Base-by-base conservation (phyloP, 2,329 filamentous ascomycete species). In the Diaporthe citrichinensis region DNA sequence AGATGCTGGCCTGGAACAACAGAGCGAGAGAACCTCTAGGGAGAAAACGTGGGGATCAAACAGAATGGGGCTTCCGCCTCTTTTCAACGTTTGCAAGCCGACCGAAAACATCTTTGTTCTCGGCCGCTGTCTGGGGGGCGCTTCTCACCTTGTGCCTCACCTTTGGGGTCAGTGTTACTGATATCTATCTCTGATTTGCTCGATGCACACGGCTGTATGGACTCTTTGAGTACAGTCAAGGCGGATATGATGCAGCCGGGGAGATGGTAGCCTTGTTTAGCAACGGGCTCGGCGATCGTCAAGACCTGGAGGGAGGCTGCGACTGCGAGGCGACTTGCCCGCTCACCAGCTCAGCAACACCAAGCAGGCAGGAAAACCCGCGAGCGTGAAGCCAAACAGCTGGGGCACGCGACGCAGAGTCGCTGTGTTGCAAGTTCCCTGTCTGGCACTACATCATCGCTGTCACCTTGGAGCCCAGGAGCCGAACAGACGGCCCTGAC, bases 401-500 rank as follows among this genome's bases (percentile, higher is more conserved):
- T 36, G 28, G 58, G 57, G 36, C 57, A 73, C 44, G 46, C 46
- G 49, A 67, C 49, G 49, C 61, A 28, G 71, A n/a, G 46, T 4
- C 6, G 25, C 17, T 23, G 28, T 31, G 62, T 28, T 58, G 39
- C 72, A 46, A 31, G 34, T 31, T 28, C 59, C 58, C 67, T 62
- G 72, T 25, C 59, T 69, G 61, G 62, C 72, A 51, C 31, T 55
- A 73, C 72, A 71, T 74, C 72, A 68, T 74, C 15, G 51, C 61
- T 25, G 31, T 36, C 61, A 39, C 41, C 12, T 14, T 39, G 14
- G 31, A 34, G 55, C 3, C 23, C 49, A n/a, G 36, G 39, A 41
- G 53, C 53, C 20, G n/a, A 65, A 15, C 28, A 46, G 25, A 55
- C 34, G 46, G 55, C n/a, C 55, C 57, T 53, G 58, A 39, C 44